Evolutionary conservation across 345 rosid species (phyloP).

Genomic region (Odontarrhena argentea): DNA sequence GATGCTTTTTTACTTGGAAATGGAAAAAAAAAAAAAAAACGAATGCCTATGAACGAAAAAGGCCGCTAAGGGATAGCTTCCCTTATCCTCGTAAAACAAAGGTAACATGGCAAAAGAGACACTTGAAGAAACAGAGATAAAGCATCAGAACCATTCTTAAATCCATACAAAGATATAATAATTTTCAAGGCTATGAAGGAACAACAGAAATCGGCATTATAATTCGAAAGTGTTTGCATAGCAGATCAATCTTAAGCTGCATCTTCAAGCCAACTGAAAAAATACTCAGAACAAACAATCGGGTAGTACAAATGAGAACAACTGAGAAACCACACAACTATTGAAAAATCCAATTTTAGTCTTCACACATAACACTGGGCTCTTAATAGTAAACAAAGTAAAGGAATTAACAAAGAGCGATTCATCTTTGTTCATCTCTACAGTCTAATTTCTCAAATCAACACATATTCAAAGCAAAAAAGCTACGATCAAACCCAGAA

Average conservation of each 20-base stretch:
- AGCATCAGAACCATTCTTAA: not conserved
- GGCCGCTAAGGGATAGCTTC: no score
- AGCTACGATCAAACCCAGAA: not conserved
- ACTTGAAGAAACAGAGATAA: slow-evolving; percentile 13
- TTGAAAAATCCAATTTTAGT: no score
- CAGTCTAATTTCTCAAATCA: not conserved
- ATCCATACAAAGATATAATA: not conserved
- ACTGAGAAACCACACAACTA: not conserved
- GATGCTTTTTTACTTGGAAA: no score
- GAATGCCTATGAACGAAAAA: no score
- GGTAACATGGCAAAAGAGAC: not conserved
- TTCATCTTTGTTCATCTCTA: not conserved
- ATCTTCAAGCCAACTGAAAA: not conserved
- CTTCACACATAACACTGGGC: not conserved
- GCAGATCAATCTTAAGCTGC: not conserved
- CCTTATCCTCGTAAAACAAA: not conserved
- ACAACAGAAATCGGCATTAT: not conserved
- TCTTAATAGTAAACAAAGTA: not conserved
- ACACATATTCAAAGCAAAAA: no score
- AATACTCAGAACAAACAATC: slow-evolving; percentile 9
- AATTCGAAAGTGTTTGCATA: not conserved
- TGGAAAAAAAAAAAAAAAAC: no score
- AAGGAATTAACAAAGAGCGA: not conserved
- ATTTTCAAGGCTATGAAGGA: not conserved
- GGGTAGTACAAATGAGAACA: not conserved